Percentiles rank a stretch among this genome's conserved stretches.
Evolutionary conservation across 2,329 filamentous ascomycete species (phyloP).

Genomic region (Fusarium brachygibbosum): DNA sequence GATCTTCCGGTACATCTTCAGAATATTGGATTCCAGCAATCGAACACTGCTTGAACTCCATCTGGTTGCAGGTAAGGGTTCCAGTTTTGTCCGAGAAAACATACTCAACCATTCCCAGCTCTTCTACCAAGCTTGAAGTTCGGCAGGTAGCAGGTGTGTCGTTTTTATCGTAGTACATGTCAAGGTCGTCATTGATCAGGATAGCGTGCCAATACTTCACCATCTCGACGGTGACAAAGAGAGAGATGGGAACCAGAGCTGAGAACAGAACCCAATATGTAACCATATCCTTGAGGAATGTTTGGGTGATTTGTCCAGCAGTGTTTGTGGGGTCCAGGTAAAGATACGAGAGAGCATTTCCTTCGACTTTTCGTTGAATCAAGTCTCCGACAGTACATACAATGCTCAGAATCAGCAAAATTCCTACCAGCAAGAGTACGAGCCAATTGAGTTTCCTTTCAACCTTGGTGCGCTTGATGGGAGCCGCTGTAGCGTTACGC

Average conservation of each 20-base stretch:
- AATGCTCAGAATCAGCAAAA: slow-evolving; percentile 86
- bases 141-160: slow-evolving; percentile 96
- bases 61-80: slow-evolving; percentile 96
- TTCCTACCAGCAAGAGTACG: slow-evolving; percentile 88
- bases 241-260: slow-evolving; percentile 93
- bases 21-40: slow-evolving; percentile 96
- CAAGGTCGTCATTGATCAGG: slow-evolving; percentile 95
- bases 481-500: slow-evolving; percentile 96
- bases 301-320: slow-evolving; percentile 70
- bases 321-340: slow-evolving; percentile 72
- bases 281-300: slow-evolving; percentile 94
- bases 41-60: slow-evolving; percentile 97
- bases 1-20: slow-evolving; percentile 91
- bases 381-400: slow-evolving; percentile 94
- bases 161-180: slow-evolving; percentile 96
- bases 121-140: slow-evolving; percentile 96
- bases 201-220: slow-evolving; percentile 99
- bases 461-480: slow-evolving; percentile 97
- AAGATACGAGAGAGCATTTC: slow-evolving; percentile 78
- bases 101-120: slow-evolving; percentile 97
- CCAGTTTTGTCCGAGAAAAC: slow-evolving; percentile 99
- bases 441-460: slow-evolving; percentile 94
- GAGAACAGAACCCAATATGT: slow-evolving; percentile 99
- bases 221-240: slow-evolving; percentile 97
- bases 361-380: slow-evolving; percentile 76